Base-by-base conservation (phyloP, 2,329 filamentous ascomycete genomes). In the Fonsecaea nubica region DNA sequence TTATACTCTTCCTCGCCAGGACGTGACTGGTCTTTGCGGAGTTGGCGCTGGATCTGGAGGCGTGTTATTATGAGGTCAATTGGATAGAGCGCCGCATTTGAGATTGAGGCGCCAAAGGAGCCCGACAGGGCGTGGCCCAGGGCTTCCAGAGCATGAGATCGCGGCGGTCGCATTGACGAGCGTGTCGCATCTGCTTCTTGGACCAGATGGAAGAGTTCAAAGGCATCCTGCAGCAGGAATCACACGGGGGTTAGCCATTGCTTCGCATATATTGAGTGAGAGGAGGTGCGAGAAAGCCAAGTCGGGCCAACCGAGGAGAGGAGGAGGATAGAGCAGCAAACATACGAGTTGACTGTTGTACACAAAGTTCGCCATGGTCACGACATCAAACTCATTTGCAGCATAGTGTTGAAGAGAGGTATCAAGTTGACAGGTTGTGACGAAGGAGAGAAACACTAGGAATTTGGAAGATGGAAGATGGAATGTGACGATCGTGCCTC, bases 51-150 rank as follows among this genome's bases (percentile, higher is more conserved):
- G 2, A 92, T 90, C 78, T 96, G 92, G 55, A 96, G 84, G 33
- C 92, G 87, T 32, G 92, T 93, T 63, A 92, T 90, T 69, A 95
- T 87, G 52, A 96, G 85, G 73, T 92, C 90, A 64, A 96, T 85
- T 1, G 93, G 93, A 76, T 96, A 96, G 5, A 92, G 88, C 62
- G 88, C 79, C 55, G 92, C 84, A 72, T 93, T 94, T 10, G 92
- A 91, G 66, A 94, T 85, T 15, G 91, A 90, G 0, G 92, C 90
- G 40, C 92, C 92, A 0, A 89, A 81, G 4, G 92, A 90, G 59
- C 93, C 93, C 3, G 92, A 92, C 36, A 92, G 78, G 62, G 92
- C 93, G 81, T 96, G 92, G 53, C 92, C 90, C 8, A 96, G 81
- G 38, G 92, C 91, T 58, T 91, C 66, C 48, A 71, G 90, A 4